Evolutionary conservation across 1,139 yeast species (phyloP).

Genomic region (Pneumocystis oryctolagi): DNA sequence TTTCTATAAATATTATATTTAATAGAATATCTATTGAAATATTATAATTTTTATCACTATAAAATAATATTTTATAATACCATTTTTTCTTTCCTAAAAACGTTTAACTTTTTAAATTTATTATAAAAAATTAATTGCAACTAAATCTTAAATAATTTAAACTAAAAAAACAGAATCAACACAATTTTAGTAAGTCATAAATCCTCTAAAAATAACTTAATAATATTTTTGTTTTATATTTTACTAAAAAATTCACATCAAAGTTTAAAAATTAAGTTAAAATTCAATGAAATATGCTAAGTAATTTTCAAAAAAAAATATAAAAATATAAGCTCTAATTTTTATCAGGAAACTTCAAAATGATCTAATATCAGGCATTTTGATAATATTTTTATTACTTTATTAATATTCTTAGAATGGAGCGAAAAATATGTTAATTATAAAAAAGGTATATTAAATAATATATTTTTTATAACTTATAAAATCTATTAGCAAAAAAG

Average conservation of each 20-base stretch:
- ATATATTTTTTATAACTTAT: neutral
- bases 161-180: neutral
- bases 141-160: neutral
- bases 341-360: neutral
- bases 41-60: neutral
- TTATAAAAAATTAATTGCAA: neutral
- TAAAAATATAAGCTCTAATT: neutral
- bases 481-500: neutral
- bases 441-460: neutral
- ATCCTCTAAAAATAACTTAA: neutral
- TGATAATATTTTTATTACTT: neutral
- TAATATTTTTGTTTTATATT: neutral
- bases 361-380: neutral
- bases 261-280: neutral
- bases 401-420: neutral
- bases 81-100: neutral
- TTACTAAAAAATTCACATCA: neutral
- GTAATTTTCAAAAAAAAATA: neutral
- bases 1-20: neutral
- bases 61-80: neutral
- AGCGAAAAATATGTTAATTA: neutral
- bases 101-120: neutral
- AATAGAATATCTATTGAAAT: neutral
- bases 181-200: neutral
- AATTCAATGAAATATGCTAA: neutral